Base-by-base conservation (phyloP, 2,329 filamentous ascomycete species). In the Tympanopsis confertula region DNA sequence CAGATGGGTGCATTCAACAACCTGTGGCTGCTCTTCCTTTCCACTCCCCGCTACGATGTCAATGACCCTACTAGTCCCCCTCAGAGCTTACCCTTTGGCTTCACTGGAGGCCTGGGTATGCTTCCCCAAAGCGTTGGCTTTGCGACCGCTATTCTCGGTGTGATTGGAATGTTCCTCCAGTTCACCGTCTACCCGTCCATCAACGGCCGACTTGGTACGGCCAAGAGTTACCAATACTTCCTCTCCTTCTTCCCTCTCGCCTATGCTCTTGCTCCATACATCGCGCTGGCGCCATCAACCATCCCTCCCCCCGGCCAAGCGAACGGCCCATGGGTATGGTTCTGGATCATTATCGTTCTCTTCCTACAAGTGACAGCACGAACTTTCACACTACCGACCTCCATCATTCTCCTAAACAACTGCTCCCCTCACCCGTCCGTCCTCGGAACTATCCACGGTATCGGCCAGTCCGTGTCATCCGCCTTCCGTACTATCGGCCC, bases 351-450 rank as follows among this genome's bases (percentile, higher is more conserved):
- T 0, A 50, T 72, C 2, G 76, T 85, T 2, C 63, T 85, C 2
- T 64, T 74, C 13, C 53, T 86, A 5, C 83, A 88, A 51, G 82
- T 86, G 13, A 64, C 79, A 3, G 82, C 78, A 0, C 68, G 83
- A 19, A 89, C 84, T 0, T 86, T 88, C 47, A 69, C 69, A 0
- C 55, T 73, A 5, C 72, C 72, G 1, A 69, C 69, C 3, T 71
- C 67, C 49, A 72, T 74, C 24, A 74, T 78, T 39, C 53, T 78
- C 5, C 57, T 78, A 32, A 78, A 77, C 46, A 77, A 78, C 48
- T 71, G 70, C 46, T 71, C 68, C 28, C 73, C 74, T 1, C 69
- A 75, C 45, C 71, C 70, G 0, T 69, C 64, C 35, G 71, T 75
- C 3, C 54, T 78, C 13, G 73, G 72, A 1, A 72, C 71, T 0